Evolutionary conservation across 148 eudicot species (phyloP), one percentile per base, ranked within the genome.

Genomic region (Rhododendron mucronatum): DNA sequence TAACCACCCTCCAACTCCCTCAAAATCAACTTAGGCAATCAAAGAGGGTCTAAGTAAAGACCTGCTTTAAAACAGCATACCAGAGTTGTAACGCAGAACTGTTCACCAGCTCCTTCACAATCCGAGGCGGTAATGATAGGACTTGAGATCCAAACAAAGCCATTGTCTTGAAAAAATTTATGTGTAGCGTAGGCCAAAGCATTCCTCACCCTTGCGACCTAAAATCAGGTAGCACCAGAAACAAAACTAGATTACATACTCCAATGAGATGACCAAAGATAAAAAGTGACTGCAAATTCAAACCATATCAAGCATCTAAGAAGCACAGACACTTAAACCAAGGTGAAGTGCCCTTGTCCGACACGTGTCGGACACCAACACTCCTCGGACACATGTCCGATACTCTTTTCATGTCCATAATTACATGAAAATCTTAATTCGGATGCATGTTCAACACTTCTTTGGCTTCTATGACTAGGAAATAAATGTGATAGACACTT

Each of bases 21-120:
- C 47, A 20, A 74, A 74, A 75, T 75, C 79, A 75, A 18, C 12
- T 35, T 2, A 18, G 47, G 48, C 12, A 37, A 75, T 75, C 47
- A 75, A 39, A 75, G n/a, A 75, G 48, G 10, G 48, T 39, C 47
- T 75, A 75, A 35, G 37, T 8, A 76, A 15, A 75, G 78, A 83
- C 10, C 37, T 75, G 55, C 13, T 87, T 69, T 39, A 67, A 78
- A 73, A 83, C 50, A 89, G 86, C 94, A 88, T 92, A 97, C 99
- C 98, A 97, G 91, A 78, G 99, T 97, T 83, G 99, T 97, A 84
- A 97, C 99, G 57, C 99, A 97, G 83, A 97, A 97, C 89, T 95
- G 99, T 90, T 97, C 99, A 83, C 99, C 99, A 86, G 98, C 98
- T 87, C 99, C 99, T 95, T 97, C 99, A 88, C 99, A 97, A 88